Base-by-base conservation (phyloP, 1,284 basidiomycete species). In the Quambalaria eucalypti region DNA sequence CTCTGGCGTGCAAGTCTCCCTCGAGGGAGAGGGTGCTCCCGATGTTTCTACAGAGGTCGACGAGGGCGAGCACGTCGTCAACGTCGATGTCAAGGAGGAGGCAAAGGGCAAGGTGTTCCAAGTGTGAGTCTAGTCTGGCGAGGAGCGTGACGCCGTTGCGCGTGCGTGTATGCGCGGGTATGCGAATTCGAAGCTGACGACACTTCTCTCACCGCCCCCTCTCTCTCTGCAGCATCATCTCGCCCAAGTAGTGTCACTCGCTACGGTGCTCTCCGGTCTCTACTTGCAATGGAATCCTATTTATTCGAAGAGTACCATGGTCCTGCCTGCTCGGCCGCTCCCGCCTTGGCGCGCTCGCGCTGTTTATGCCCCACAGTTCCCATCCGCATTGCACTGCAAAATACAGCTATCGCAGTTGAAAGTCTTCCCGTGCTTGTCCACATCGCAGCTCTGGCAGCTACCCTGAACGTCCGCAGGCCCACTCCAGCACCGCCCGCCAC, bases 21-120 rank as follows among this genome's bases (percentile, higher is more conserved):
- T 71, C 21, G 55, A 64, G 48, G 69, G 65, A 28, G 63, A 66
- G 10, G 69, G 58, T 0, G 56, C 60, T 8, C 29, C 47, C 9
- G 52, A 55, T 21, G 62, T 68, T 36, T 60, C 36, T n/a, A 54
- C 61, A 8, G 33, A 29, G 1, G 55, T 69, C 31, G 60, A 69
- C 30, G 52, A 61, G 57, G 56, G 48, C 3, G 55, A 56, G 19
- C 61, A 55, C n/a, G 5, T 58, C 3, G 56, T 69, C 19, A 64
- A 46, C 0, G 66, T 68, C 44, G 49, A 60, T n/a, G 64, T 69
- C 3, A 54, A 26, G 14, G 65, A 61, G 21, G 59, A 29, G 2
- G 65, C 65, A 2, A 61, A 59, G 55, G 65, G 57, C 12, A 65
- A 67, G 50, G 46, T 55, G n/a, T 67, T 67, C 52, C 26, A 48